A percentile compares a stretch with the other conserved stretches of the same genome.
phyloP scores from a whole-genome alignment of 257 asterid genomes.

The Perilla frutescens region DNA sequence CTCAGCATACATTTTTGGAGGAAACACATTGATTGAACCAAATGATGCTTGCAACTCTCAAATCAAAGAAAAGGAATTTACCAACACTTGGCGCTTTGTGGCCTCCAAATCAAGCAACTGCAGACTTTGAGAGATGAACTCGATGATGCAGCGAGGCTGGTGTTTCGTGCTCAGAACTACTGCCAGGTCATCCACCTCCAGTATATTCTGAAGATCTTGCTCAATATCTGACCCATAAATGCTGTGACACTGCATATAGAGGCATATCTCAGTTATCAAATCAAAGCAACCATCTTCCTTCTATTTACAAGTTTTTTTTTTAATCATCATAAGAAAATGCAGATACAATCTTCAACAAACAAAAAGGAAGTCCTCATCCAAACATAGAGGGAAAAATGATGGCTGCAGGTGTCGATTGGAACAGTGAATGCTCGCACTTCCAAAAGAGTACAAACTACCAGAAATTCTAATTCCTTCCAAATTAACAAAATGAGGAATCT shows the following conservation, averaged over 20 bases:
- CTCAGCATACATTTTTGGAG: background rate
- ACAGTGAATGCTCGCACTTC: background rate
- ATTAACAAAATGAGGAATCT: too few species aligned
- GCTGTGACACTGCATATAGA: constrained; percentile 82
- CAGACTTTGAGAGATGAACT: constrained; percentile 89
- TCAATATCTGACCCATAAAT: constrained; percentile 70
- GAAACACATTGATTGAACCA: background rate
- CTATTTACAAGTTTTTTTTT: background rate
- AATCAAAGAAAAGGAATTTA: constrained; percentile 35
- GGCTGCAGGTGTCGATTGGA: background rate
- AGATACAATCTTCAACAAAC: background rate
- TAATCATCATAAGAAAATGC: background rate
- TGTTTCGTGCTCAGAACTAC: constrained; percentile 78
- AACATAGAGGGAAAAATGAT: background rate
- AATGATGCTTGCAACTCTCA: background rate
- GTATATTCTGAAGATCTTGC: constrained; percentile 64
- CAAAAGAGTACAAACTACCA: background rate
- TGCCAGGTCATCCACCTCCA: constrained; percentile 77
- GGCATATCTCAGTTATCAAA: constrained; percentile 12
- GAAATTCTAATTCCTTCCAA: background rate
- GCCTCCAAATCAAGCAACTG: constrained; percentile 71
- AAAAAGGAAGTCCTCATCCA: background rate
- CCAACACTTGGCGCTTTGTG: constrained; percentile 71
- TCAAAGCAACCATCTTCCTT: background rate
- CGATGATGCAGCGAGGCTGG: constrained; percentile 86